These are phyloP conservation scores for Russula olivacea DNA, from an alignment of 768 basidiomycete species.

Conservation along the genomic window DNA sequence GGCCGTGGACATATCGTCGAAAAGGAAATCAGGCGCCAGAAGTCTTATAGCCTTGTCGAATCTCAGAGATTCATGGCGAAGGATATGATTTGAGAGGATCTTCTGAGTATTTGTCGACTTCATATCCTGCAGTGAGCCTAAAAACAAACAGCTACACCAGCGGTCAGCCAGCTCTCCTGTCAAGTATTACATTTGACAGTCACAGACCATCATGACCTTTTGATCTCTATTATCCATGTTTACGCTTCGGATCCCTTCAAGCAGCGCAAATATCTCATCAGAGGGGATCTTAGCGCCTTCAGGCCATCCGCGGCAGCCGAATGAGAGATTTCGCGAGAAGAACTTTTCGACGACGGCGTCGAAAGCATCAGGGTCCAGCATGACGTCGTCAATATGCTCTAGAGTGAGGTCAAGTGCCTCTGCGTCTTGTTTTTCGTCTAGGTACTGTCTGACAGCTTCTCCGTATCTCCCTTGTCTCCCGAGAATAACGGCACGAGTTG, in stretches of 20 bases:
- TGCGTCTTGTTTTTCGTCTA: slow-evolving; percentile 41
- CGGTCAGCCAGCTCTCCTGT: not conserved
- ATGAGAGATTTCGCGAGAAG: slow-evolving; percentile 32
- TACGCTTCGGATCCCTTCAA: not conserved
- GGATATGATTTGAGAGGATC: not conserved
- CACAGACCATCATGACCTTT: slow-evolving; percentile 5
- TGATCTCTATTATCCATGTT: not conserved
- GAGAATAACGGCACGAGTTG: slow-evolving; percentile 43
- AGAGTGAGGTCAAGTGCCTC: slow-evolving; percentile 46
- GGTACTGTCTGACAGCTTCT: slow-evolving; percentile 50
- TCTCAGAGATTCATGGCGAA: not conserved
- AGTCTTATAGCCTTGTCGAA: slow-evolving; percentile 1
- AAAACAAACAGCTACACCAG: slow-evolving; percentile 8
- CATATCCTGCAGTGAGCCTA: not conserved
- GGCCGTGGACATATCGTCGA: slow-evolving; percentile 13
- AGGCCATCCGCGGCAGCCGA: slow-evolving; percentile 14
- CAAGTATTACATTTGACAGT: not conserved
- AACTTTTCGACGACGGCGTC: slow-evolving; percentile 34
- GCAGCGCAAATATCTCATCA: not conserved
- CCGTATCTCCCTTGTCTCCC: slow-evolving; percentile 36
- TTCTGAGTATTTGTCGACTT: not conserved
- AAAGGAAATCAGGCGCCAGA: slow-evolving; percentile 12
- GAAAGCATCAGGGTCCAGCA: slow-evolving; percentile 28
- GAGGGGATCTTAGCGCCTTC: not conserved
- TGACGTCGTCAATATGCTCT: slow-evolving; percentile 27